Percentiles rank a stretch among this genome's conserved stretches.
Evolutionary conservation across 257 asterid genomes (phyloP).

Genomic region (Nyctanthes arbortristis): DNA sequence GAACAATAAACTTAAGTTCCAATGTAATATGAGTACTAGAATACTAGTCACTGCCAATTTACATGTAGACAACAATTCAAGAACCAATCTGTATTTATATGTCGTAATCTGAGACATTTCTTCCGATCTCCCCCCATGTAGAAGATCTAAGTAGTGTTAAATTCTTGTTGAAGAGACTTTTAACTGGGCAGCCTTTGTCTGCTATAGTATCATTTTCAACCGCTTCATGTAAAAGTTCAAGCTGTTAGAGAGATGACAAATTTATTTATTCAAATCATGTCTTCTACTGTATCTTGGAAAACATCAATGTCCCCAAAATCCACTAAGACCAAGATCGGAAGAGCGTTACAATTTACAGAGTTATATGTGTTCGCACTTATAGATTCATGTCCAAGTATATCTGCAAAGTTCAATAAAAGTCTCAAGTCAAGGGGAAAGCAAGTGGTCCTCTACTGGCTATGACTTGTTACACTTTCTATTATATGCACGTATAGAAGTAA

Average conservation of each 20-base stretch:
- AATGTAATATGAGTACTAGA: not conserved
- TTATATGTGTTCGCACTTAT: too few species aligned
- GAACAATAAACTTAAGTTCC: not conserved
- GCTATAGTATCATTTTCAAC: not conserved
- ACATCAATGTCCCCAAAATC: conserved; percentile 12
- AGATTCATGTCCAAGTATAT: conserved; percentile 36
- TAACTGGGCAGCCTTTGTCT: not conserved
- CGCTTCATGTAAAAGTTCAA: not conserved
- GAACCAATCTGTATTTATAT: not conserved
- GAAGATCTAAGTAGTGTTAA: not conserved
- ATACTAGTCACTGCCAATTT: not conserved
- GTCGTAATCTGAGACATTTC: not conserved
- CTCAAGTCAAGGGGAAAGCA: conserved; percentile 34
- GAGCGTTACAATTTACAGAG: conserved; percentile 20
- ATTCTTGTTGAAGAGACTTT: not conserved
- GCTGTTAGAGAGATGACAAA: not conserved
- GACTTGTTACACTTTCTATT: conserved; percentile 37
- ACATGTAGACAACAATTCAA: not conserved
- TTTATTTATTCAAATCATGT: not conserved
- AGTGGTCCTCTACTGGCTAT: conserved; percentile 34
- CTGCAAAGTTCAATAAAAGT: conserved; percentile 28
- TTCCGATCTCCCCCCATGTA: not conserved
- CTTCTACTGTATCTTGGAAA: not conserved
- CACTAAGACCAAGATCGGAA: conserved; percentile 15
- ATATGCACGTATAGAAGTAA: conserved; percentile 41